Conservation (phyloP, 2,329 filamentous ascomycete species). For the Drechslerella dactyloides region DNA sequence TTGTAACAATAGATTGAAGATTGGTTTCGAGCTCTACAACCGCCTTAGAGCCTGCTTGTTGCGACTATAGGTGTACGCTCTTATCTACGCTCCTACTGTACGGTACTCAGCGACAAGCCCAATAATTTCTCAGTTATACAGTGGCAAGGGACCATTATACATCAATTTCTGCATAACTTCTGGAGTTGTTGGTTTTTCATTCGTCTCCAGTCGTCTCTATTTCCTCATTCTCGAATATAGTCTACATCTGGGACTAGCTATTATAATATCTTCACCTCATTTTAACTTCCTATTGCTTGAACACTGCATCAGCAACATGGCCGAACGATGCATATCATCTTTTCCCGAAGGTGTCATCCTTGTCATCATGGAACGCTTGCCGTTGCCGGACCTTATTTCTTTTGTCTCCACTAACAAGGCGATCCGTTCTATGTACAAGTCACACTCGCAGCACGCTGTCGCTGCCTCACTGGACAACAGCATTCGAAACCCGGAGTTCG, state of each 20-base stretch:
- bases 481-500: constrained; percentile 17
- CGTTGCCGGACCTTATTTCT: constrained; percentile 15
- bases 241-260: neutral
- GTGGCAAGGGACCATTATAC: too few species aligned
- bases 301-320: neutral
- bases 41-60: too few species aligned
- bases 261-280: neutral
- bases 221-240: neutral
- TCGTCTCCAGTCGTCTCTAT: neutral
- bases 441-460: constrained; percentile 1
- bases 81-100: too few species aligned
- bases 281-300: neutral
- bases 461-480: constrained; percentile 12
- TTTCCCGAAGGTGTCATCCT: constrained; percentile 11
- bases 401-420: constrained; percentile 15
- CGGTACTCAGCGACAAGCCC: too few species aligned
- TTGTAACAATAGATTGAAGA: too few species aligned
- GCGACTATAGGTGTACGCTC: too few species aligned
- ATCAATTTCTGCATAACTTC: too few species aligned
- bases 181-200: too few species aligned
- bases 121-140: too few species aligned
- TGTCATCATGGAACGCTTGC: constrained; percentile 15
- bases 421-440: constrained; percentile 2
- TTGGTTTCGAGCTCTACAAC: too few species aligned
- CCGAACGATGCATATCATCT: neutral